phyloP scores from a whole-genome alignment of 2,329 filamentous ascomycete genomes.

The Claviceps maximensis region DNA sequence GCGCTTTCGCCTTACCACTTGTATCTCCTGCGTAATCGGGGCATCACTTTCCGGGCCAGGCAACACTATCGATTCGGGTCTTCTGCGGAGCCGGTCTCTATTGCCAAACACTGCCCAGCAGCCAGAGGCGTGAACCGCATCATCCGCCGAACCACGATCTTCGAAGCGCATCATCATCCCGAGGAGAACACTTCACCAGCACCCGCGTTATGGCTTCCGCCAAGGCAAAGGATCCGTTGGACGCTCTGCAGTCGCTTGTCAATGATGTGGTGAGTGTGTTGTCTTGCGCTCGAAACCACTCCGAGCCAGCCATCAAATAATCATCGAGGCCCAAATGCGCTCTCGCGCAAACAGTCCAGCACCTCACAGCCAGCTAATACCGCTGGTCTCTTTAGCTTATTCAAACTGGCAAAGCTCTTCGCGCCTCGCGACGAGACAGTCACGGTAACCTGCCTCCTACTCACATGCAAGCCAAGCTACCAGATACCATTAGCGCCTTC shows the following conservation, averaged over 20 bases:
- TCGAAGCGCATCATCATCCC: background rate
- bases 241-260: constrained; percentile 38
- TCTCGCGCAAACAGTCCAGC: background rate
- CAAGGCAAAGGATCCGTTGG: constrained; percentile 26
- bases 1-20: background rate
- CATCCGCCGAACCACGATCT: background rate
- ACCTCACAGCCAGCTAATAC: background rate
- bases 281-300: background rate
- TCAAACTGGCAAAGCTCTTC: constrained; percentile 45
- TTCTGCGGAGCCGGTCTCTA: background rate
- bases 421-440: constrained; percentile 32
- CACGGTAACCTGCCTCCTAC: constrained; percentile 23
- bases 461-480: constrained; percentile 28
- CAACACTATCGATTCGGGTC: background rate
- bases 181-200: background rate
- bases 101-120: background rate
- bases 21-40: background rate
- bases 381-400: constrained; percentile 31
- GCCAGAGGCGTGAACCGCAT: background rate
- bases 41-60: background rate
- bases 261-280: constrained; percentile 37
- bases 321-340: background rate
- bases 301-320: background rate
- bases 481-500: constrained; percentile 33
- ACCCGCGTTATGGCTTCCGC: constrained; percentile 11